Conservation (phyloP, 805 yeast species). For the Zygoascus bituminiphila region DNA sequence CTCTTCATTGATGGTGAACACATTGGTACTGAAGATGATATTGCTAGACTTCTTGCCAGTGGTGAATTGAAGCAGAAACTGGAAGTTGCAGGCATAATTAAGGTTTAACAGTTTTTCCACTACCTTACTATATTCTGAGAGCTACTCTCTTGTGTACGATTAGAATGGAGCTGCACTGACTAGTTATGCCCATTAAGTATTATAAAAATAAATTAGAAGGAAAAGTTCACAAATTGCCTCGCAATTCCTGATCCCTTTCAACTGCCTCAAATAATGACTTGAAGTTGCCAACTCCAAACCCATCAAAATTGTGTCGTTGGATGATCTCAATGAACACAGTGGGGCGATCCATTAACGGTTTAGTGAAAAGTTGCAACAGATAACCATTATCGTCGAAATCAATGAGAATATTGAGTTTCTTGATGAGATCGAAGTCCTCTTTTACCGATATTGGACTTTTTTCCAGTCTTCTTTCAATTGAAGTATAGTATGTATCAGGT, state of each 20-base stretch:
- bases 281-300: slow-evolving; percentile 87
- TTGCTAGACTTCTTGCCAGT: slow-evolving; percentile 14
- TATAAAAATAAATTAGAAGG: too few relatives aligned
- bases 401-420: slow-evolving; percentile 47
- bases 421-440: slow-evolving; percentile 46
- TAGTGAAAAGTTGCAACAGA: slow-evolving; percentile 69
- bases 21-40: slow-evolving; percentile 45
- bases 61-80: slow-evolving; percentile 17
- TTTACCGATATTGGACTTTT: slow-evolving; percentile 37
- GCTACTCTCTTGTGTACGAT: too few relatives aligned
- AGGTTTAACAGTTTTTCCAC: neutral
- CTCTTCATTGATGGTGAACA: slow-evolving; percentile 51
- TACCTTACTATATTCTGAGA: too few relatives aligned
- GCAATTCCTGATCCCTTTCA: slow-evolving; percentile 61
- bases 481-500: slow-evolving; percentile 48
- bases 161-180: too few relatives aligned
- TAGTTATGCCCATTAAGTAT: too few relatives aligned
- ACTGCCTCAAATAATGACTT: slow-evolving; percentile 72
- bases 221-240: slow-evolving; percentile 48
- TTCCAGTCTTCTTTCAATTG: slow-evolving; percentile 39
- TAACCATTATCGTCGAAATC: slow-evolving; percentile 77
- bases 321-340: slow-evolving; percentile 76
- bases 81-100: slow-evolving; percentile 10
- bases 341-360: slow-evolving; percentile 70
- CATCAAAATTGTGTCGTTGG: slow-evolving; percentile 70